Percentiles rank a stretch among this genome's conserved stretches.
Evolutionary conservation across 2,329 filamentous ascomycete genomes (phyloP).

Genomic region (Amphichorda felina): DNA sequence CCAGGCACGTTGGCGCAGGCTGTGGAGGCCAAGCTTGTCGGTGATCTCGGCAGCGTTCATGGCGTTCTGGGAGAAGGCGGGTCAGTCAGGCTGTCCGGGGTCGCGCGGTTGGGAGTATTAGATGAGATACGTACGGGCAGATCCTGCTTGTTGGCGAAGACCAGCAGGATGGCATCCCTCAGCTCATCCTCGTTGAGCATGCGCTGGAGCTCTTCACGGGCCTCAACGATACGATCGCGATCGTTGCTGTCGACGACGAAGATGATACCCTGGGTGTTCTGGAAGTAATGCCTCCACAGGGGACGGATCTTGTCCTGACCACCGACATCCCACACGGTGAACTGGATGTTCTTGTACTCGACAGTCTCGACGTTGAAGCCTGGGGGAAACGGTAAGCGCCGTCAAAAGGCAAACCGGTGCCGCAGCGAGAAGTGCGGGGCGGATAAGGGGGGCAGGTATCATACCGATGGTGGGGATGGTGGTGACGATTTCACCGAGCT

Average conservation of each 20-base stretch:
- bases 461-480: constrained; percentile 97
- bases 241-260: constrained; percentile 99
- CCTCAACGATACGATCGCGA: constrained; percentile 95
- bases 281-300: constrained; percentile 99
- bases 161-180: constrained; percentile 88
- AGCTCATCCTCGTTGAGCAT: constrained; percentile 99
- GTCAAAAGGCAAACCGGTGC: neutral
- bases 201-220: constrained; percentile 88
- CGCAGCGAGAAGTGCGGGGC: neutral
- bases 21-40: constrained; percentile 99
- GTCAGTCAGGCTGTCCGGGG: no score
- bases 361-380: constrained; percentile 99
- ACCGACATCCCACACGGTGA: constrained; percentile 99
- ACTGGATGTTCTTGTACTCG: constrained; percentile 99
- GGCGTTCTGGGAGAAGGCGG: constrained; percentile 60
- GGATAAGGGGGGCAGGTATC: constrained; percentile 22
- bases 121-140: constrained; percentile 60
- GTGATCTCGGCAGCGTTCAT: constrained; percentile 99
- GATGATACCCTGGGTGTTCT: constrained; percentile 98
- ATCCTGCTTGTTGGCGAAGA: constrained; percentile 99
- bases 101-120: no score
- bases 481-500: constrained; percentile 97
- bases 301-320: constrained; percentile 99
- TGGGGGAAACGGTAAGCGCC: constrained; percentile 17
- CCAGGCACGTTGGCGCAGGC: constrained; percentile 96